These are phyloP conservation scores for Chalciporus sp. DNA, from an alignment of 1,284 basidiomycete genomes.

Conservation along the genomic window DNA sequence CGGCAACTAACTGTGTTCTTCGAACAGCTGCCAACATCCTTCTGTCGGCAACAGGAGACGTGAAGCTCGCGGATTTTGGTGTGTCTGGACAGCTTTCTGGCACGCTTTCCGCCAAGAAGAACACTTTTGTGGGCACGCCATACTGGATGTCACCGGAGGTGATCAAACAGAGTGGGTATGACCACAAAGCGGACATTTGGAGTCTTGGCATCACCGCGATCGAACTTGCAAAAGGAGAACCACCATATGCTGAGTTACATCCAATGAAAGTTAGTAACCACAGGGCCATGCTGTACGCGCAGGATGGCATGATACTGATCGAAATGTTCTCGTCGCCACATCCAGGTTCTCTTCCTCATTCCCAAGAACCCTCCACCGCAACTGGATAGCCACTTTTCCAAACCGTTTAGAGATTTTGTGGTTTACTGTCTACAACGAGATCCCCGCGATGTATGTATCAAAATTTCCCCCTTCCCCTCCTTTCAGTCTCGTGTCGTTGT, in stretches of 20 bases:
- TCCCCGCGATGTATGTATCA: conserved; percentile 75
- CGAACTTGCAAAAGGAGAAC: conserved; percentile 96
- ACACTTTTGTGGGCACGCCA: conserved; percentile 96
- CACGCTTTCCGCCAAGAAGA: conserved; percentile 97
- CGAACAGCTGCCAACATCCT: conserved; percentile 89
- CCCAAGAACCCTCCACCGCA: conserved; percentile 96
- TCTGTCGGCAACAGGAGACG: conserved; percentile 91
- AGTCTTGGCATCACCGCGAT: conserved; percentile 96
- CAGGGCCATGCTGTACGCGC: background rate
- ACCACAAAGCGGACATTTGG: conserved; percentile 99
- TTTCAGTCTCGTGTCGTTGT: conserved; percentile 7
- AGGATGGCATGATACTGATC: background rate
- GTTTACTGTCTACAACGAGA: conserved; percentile 92
- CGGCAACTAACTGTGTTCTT: conserved; percentile 4
- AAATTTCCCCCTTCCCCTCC: background rate
- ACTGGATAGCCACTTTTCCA: conserved; percentile 87
- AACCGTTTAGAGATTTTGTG: conserved; percentile 93
- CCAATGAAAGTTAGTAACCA: conserved; percentile 85
- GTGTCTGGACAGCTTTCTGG: conserved; percentile 98
- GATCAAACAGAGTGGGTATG: conserved; percentile 99
- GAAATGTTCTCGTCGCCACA: conserved; percentile 2
- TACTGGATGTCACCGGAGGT: conserved; percentile 99
- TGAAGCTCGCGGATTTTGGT: conserved; percentile 98
- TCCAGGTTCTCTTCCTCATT: conserved; percentile 92
- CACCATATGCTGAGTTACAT: conserved; percentile 96